Evolutionary conservation across 768 basidiomycete genomes (phyloP), one percentile per base, ranked within the genome.

Genomic region (Xerocomellus intermedius): DNA sequence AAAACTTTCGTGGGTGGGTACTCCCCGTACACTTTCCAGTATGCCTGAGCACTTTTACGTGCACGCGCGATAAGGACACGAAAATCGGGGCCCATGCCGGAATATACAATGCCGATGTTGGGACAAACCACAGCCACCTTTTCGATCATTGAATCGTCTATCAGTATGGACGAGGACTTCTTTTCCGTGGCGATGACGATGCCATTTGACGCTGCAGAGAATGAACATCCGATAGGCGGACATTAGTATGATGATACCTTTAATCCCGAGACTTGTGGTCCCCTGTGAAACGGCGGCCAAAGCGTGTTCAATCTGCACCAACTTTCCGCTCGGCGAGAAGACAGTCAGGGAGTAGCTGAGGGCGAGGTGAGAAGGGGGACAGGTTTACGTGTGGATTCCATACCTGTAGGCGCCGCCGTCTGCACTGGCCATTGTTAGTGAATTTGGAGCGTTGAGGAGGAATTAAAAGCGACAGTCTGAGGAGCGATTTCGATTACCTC

Each of bases 121-220:
- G 97, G 97, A 73, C 96, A 98, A 60, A 99, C 87, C 48, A 96
- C 82, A 2, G 94, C 92, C 58, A 97, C 94, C 76, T 97, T 98
- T 73, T 99, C 97, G 64, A 99, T 83, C 81, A 96, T 92, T 30
- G 92, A 92, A 74, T 98, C 93, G 78, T 99, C 97, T 60, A 99
- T 91, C 64, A 99, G 83, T 68, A 98, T 87, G 12, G 97, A 99
- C 19, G 96, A 93, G 12, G 94, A 85, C 79, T 98, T 98, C 87
- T 99, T 99, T 79, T 98, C 97, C 7, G 97, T 98, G 38, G 97
- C 96, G 64, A 99, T 93, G 60, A 99, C 97, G 67, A 99, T 96
- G 55, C 97, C 97, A 74, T 99, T 99, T 41, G 97, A 92, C 28
- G 97, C 97, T 98, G 68, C 38, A 50, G 51, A 62, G 58, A 57